Evolutionary conservation across 768 basidiomycete species (phyloP), one percentile per base, ranked within the genome.

Genomic region (Russula earlei): DNA sequence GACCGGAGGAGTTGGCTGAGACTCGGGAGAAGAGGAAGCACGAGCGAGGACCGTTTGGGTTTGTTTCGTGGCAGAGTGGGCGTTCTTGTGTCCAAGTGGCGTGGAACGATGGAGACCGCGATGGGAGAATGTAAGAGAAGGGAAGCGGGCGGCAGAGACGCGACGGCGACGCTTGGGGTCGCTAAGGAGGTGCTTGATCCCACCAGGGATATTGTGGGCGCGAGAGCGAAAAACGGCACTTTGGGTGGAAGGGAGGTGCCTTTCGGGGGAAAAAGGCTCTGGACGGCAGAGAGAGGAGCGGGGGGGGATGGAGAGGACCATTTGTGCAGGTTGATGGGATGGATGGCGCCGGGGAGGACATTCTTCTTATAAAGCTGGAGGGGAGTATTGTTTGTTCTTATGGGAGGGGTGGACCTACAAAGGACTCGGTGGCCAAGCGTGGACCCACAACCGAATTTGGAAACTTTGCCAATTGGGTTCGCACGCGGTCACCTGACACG

Each of bases 161-260:
- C 41, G 52, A 19, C 47, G 57, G 17, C 52, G 57, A 14, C 52
- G 57, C 41, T 54, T 54, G 24, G 52, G 47, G 27, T 49, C 47
- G n/a, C 57, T 54, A 15, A 58, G 56, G 31, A 58, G 57, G 12
- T 58, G 52, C 14, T 44, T 58, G 25, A 58, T 48, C 5, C 57
- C 52, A 1, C 57, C 57, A 7, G 57, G 57, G 29, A 58, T 38
- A 29, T 54, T 58, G 52, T 58, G 57, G 0, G 57, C 57, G 22
- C 57, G 46, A 24, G 57, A 54, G n/a, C 57, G 57, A 0, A 46
- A 22, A 7, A 11, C 41, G 8, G 19, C 4, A 31, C 44, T 58
- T 31, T 20, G 45, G 41, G 46, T 25, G 14, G 56, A 27, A 8
- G 27, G 31, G 27, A 49, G 46, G 20, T 29, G 4, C 17, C 38